Conservation (phyloP, 208 protist species). For the Lotmaria passim region DNA sequence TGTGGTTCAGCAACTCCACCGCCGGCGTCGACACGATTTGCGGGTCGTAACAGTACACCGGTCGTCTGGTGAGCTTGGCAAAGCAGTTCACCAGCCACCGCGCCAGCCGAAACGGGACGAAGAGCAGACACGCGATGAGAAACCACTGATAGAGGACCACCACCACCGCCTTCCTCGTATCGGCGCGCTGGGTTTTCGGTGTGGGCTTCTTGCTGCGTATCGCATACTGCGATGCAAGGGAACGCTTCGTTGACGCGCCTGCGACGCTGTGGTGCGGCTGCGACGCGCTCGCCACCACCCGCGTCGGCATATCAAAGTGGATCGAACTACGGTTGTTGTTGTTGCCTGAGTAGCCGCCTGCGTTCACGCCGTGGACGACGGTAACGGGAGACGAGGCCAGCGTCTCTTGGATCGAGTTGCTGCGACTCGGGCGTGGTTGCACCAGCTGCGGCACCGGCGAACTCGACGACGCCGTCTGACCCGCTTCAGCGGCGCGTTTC, state of each 20-base stretch:
- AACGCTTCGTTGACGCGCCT: conserved; percentile 25
- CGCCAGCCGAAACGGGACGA: conserved; percentile 46
- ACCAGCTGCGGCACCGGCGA: background rate
- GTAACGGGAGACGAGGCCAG: conserved; percentile 2
- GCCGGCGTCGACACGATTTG: conserved; percentile 32
- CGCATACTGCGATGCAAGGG: conserved; percentile 51
- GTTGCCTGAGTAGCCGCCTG: background rate
- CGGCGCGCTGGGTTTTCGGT: background rate
- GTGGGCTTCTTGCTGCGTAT: conserved; percentile 25
- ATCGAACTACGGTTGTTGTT: background rate
- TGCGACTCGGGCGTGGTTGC: background rate
- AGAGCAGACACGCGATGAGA: conserved; percentile 42
- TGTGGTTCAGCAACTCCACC: conserved; percentile 46
- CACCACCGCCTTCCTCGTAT: conserved; percentile 8
- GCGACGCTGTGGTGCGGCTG: conserved; percentile 8
- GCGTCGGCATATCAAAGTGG: background rate
- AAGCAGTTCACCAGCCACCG: conserved; percentile 43
- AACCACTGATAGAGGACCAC: conserved; percentile 43
- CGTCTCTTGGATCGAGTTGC: background rate
- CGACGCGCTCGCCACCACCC: background rate
- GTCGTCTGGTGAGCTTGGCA: conserved; percentile 26
- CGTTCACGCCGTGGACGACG: conserved; percentile 5
- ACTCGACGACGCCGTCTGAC: background rate
- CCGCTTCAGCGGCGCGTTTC: too few relatives aligned
- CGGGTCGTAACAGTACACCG: conserved; percentile 52